Base-by-base conservation (phyloP, 306 rosid genomes). In the Cucurbita pepo region DNA sequence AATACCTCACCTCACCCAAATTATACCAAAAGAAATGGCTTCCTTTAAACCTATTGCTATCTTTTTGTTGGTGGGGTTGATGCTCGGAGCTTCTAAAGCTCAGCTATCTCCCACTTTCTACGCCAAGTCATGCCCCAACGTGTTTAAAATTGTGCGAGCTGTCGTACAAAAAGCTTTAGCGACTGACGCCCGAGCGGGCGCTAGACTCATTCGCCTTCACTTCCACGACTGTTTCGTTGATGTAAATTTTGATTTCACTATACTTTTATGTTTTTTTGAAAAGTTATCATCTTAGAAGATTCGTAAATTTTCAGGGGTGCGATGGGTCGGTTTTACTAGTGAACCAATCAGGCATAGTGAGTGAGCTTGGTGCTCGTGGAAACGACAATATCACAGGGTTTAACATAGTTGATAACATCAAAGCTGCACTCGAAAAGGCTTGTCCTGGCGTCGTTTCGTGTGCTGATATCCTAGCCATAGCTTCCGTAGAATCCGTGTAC, bases 381-480 rank as follows among this genome's bases (percentile, higher is more conserved):
- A 82, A 85, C 36, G 22, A 0, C 0, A 30, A 59, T 18, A 75
- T 79, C 3, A 80, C 45, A 0, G 88, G 86, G 15, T 82, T 41
- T 60, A 9, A 48, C 1, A 83, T 82, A 9, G 83, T 85, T 9
- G 74, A 85, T 54, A 83, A 80, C 59, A 80, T 80, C 45, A 85
- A 85, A 80, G 66, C 88, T 6, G 82, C 84, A 0, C 37, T 85
- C 0, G 84, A 85, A 65, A 61, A 76, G 56, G 86, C 69, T 54
- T 85, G 88, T 58, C 88, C 88, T 1, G 84, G 86, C 4, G 74
- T 80, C 1, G 86, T 85, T 30, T 85, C 88, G 0, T 85, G 88
- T 60, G 84, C 88, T 8, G 88, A 85, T 59, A 82, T 85, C 47
- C 69, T 85, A 43, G 83, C 88, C 43, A 50, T 85, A 57, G 82